Evolutionary conservation across 2,329 filamentous ascomycete species (phyloP).

Genomic region (Aspergillus nomiae): DNA sequence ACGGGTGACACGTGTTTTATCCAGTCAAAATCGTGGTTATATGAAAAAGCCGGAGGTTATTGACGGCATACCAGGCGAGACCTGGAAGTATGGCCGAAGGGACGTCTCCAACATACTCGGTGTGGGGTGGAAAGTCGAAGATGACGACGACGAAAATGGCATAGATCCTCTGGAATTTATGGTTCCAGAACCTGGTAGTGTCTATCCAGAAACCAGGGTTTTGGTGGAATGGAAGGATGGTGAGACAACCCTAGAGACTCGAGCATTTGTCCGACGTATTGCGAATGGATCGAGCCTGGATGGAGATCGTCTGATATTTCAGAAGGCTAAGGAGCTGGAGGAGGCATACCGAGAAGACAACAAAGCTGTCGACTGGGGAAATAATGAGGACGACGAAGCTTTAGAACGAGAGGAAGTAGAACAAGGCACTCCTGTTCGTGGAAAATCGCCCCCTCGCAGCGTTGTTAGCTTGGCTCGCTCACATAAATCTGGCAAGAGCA

Average conservation of each 20-base stretch:
- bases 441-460: background rate
- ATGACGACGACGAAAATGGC: background rate
- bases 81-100: conserved; percentile 1
- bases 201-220: background rate
- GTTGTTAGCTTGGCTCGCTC: background rate
- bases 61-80: background rate
- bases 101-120: background rate
- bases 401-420: background rate
- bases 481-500: background rate
- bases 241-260: background rate
- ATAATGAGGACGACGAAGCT: background rate
- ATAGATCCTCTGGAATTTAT: background rate
- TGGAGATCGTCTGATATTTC: background rate
- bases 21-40: background rate
- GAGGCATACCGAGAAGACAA: background rate
- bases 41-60: background rate
- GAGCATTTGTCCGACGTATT: background rate
- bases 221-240: conserved; percentile 1
- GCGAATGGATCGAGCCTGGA: background rate
- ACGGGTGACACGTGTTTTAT: background rate
- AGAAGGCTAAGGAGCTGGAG: conserved; percentile 1
- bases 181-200: background rate
- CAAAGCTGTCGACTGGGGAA: background rate
- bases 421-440: background rate
- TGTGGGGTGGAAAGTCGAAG: background rate